phyloP scores from a whole-genome alignment of 179 eudicot species.

The Drosera spatulata region DNA sequence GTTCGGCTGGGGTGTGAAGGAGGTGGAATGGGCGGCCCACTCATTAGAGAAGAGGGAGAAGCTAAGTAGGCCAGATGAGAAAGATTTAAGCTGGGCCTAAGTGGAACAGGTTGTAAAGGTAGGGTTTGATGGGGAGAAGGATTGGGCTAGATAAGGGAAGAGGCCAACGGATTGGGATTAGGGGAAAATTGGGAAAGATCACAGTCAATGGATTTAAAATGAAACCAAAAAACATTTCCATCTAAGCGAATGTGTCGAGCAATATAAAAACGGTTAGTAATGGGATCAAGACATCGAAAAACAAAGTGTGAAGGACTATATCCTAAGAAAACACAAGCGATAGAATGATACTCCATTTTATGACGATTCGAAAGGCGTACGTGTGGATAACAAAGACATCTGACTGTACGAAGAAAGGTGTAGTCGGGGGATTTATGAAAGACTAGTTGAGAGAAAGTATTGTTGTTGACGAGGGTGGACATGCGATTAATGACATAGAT shows the following conservation, averaged over 20 bases:
- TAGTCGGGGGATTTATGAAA: neutral
- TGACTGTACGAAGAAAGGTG: neutral
- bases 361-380: too few relatives aligned
- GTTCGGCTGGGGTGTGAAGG: too few relatives aligned
- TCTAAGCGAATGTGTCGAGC: neutral
- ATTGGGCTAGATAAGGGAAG: too few relatives aligned
- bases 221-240: too few relatives aligned
- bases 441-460: neutral
- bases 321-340: neutral
- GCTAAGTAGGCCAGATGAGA: too few relatives aligned
- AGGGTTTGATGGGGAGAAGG: too few relatives aligned
- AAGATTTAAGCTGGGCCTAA: too few relatives aligned
- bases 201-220: too few relatives aligned
- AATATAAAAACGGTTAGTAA: neutral
- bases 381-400: neutral
- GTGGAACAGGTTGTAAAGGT: neutral
- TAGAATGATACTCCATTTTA: neutral
- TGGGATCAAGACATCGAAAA: neutral
- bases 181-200: too few relatives aligned
- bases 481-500: constrained; percentile 1
- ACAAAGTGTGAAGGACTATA: neutral
- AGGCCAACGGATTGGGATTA: too few relatives aligned
- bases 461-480: neutral
- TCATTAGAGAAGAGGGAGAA: too few relatives aligned
- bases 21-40: too few relatives aligned